Evolutionary conservation across 768 basidiomycete species (phyloP).

Genomic region (Melanogaster broomeanus): DNA sequence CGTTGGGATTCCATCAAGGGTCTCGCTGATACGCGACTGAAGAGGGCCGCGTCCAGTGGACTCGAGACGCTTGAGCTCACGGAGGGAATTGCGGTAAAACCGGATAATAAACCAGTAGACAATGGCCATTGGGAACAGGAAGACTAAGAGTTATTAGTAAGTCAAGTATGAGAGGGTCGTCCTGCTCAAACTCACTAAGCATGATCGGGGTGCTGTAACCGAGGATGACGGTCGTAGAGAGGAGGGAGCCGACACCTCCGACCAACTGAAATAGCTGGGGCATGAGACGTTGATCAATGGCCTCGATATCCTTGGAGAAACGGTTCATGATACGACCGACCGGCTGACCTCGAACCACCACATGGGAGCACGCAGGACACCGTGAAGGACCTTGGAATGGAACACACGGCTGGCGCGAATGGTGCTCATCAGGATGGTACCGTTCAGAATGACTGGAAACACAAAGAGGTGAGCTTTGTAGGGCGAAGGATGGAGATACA

Average conservation of each 20-base stretch:
- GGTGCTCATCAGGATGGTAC: conserved; percentile 25
- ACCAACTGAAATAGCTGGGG: conserved; percentile 31
- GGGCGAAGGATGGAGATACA: not conserved
- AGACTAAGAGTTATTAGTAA: conserved; percentile 20
- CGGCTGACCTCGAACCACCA: conserved; percentile 36
- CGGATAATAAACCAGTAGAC: conserved; percentile 43
- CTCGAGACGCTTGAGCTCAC: conserved; percentile 49
- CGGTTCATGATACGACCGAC: conserved; percentile 50
- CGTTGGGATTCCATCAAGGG: conserved; percentile 46
- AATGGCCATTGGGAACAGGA: conserved; percentile 25
- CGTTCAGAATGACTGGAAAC: conserved; percentile 26
- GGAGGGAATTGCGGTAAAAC: conserved; percentile 48
- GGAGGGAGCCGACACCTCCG: conserved; percentile 22
- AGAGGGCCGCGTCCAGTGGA: conserved; percentile 47
- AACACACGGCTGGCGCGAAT: conserved; percentile 27
- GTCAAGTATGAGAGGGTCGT: conserved; percentile 4
- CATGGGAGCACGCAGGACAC: conserved; percentile 26
- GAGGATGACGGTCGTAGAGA: conserved; percentile 25
- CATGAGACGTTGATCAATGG: conserved; percentile 40
- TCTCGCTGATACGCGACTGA: conserved; percentile 54
- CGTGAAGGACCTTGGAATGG: conserved; percentile 23
- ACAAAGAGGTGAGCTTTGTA: not conserved
- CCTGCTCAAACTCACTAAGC: conserved; percentile 35
- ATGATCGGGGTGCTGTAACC: conserved; percentile 31
- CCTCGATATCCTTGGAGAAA: conserved; percentile 43